phyloP scores from a whole-genome alignment of 805 yeast species.

The Ogataea pini region DNA sequence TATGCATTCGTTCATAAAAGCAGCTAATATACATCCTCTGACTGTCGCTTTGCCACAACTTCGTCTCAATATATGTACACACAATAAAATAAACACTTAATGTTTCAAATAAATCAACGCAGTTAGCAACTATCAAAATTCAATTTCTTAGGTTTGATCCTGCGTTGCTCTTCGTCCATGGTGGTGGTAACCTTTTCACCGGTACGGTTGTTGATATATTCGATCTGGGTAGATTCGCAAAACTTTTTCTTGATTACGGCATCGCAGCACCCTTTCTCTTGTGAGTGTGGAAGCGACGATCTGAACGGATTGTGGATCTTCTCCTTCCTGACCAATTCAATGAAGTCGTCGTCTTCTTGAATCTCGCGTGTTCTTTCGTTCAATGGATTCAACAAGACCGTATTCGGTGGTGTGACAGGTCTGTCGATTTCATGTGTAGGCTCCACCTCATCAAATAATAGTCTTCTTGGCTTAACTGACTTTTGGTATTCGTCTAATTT shows the following conservation, averaged over 20 bases:
- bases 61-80: slow-evolving; percentile 7
- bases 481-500: slow-evolving; percentile 35
- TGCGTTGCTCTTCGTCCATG: slow-evolving; percentile 36
- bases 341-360: slow-evolving; percentile 9
- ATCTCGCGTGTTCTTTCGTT: neutral
- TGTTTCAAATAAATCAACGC: neutral
- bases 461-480: slow-evolving; percentile 40
- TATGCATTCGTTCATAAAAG: slow-evolving; percentile 6
- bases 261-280: neutral
- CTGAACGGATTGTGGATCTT: slow-evolving; percentile 29
- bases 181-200: slow-evolving; percentile 36
- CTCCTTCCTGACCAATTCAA: slow-evolving; percentile 24
- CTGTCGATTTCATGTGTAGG: neutral
- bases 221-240: slow-evolving; percentile 15
- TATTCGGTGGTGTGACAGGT: slow-evolving; percentile 22
- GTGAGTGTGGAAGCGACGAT: slow-evolving; percentile 5
- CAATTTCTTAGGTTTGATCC: slow-evolving; percentile 41
- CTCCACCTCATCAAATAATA: slow-evolving; percentile 29
- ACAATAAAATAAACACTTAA: neutral
- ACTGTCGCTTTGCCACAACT: neutral
- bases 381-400: slow-evolving; percentile 14
- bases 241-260: neutral
- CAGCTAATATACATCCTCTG: slow-evolving; percentile 7
- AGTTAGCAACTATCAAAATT: slow-evolving; percentile 30
- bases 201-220: slow-evolving; percentile 29